Evolutionary conservation across 73 alveolate genomes (phyloP).

Genomic region (Stentor roeselii): DNA sequence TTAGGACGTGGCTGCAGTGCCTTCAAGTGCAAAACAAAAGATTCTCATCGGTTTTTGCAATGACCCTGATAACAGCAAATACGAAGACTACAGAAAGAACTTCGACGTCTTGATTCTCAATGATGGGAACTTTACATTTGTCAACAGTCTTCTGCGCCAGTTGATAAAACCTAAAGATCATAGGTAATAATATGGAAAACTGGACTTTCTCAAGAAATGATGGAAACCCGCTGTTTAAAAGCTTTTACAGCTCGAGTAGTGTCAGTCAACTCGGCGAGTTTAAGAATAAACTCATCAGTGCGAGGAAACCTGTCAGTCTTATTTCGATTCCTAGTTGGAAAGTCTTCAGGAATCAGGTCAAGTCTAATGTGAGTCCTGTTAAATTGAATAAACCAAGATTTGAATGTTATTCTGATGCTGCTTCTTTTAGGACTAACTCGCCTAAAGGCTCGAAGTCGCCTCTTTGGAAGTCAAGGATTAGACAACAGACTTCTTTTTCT

Average conservation of each 20-base stretch:
- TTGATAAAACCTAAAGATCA: not conserved
- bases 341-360: not conserved
- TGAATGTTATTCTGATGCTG: not conserved
- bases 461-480: not conserved
- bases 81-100: not conserved
- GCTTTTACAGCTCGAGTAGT: not conserved
- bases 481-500: not conserved
- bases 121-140: not conserved
- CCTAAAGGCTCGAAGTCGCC: not conserved
- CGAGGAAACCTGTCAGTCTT: not conserved
- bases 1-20: conserved; percentile 1
- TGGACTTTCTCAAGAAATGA: not conserved
- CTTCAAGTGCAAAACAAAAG: not conserved
- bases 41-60: not conserved
- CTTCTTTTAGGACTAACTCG: not conserved
- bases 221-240: no score
- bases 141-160: not conserved
- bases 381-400: not conserved
- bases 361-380: not conserved
- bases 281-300: not conserved
- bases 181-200: no score
- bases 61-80: not conserved
- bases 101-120: not conserved
- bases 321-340: not conserved
- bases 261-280: not conserved